phyloP scores from a whole-genome alignment of 202 grass and related monocot species.

The Panicum hallii region DNA sequence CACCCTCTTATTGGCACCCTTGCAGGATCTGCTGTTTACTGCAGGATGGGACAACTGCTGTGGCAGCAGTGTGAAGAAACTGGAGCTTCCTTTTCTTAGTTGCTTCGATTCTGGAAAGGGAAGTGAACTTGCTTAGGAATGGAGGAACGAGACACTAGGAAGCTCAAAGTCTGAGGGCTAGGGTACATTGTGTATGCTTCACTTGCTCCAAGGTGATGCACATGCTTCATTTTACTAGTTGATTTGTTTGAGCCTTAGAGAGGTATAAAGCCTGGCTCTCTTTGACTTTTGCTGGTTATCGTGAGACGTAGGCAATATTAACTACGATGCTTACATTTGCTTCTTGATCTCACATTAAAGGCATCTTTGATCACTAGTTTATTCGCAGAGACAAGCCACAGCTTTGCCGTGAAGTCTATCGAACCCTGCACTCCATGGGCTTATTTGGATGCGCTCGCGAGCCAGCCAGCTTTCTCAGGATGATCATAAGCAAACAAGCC shows the following conservation, averaged over 20 bases:
- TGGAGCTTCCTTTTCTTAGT: slow-evolving; percentile 44
- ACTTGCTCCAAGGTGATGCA: slow-evolving; percentile 41
- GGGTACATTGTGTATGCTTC: slow-evolving; percentile 15
- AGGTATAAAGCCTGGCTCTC: neutral
- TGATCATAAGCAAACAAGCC: no score
- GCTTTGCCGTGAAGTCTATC: no score
- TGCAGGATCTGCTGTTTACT: slow-evolving; percentile 48
- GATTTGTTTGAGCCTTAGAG: slow-evolving; percentile 30
- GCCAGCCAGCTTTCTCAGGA: no score
- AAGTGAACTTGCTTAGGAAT: slow-evolving; percentile 45
- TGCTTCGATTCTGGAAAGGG: slow-evolving; percentile 62
- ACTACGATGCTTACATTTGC: slow-evolving; percentile 46
- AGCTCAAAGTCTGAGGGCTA: slow-evolving; percentile 19
- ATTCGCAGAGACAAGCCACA: neutral
- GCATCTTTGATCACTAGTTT: slow-evolving; percentile 32
- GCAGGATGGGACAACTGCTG: slow-evolving; percentile 5
- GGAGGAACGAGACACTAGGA: slow-evolving; percentile 29
- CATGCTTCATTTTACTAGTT: slow-evolving; percentile 42
- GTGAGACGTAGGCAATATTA: slow-evolving; percentile 29
- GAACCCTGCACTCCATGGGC: no score
- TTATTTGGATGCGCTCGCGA: no score
- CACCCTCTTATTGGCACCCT: slow-evolving; percentile 49
- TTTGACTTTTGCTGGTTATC: slow-evolving; percentile 45
- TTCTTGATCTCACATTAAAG: slow-evolving; percentile 17
- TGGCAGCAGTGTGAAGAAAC: slow-evolving; percentile 57